phyloP scores from a whole-genome alignment of 2,329 filamentous ascomycete genomes.

The Hymenoscyphus linearis region DNA sequence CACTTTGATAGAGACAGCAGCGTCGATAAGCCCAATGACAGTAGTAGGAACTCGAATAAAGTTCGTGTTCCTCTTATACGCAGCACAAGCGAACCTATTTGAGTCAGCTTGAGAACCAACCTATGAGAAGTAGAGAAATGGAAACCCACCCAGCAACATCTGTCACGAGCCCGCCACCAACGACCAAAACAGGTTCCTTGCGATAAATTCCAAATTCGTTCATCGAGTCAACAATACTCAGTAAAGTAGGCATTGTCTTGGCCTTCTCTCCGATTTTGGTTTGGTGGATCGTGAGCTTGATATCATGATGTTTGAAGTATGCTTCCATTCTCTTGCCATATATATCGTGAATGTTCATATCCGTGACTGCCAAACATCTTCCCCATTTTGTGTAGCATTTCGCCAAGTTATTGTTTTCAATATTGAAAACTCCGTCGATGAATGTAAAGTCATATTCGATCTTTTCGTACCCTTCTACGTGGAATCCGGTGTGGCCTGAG shows the following conservation, averaged over 20 bases:
- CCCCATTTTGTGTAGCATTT: slow-evolving; percentile 61
- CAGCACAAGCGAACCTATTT: slow-evolving; percentile 60
- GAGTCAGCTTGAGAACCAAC: slow-evolving; percentile 8
- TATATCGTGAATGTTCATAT: slow-evolving; percentile 64
- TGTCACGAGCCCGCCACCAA: slow-evolving; percentile 65
- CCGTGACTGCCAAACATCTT: slow-evolving; percentile 62
- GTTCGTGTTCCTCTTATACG: slow-evolving; percentile 68
- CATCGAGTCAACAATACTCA: slow-evolving; percentile 69
- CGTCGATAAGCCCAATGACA: slow-evolving; percentile 70
- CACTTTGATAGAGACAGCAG: slow-evolving; percentile 73
- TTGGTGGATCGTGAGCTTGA: slow-evolving; percentile 62
- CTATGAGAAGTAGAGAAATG: slow-evolving; percentile 7
- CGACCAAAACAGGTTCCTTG: slow-evolving; percentile 62
- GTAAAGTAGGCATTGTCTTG: slow-evolving; percentile 65
- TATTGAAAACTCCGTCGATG: slow-evolving; percentile 62
- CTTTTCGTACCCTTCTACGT: slow-evolving; percentile 69
- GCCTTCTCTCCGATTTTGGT: slow-evolving; percentile 72
- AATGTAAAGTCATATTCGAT: slow-evolving; percentile 73
- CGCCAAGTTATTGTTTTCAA: slow-evolving; percentile 54
- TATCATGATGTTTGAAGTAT: slow-evolving; percentile 61
- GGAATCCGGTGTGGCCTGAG: slow-evolving; percentile 47
- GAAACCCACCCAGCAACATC: slow-evolving; percentile 63
- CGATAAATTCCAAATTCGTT: slow-evolving; percentile 66
- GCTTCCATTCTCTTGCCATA: slow-evolving; percentile 61
- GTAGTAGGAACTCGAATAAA: slow-evolving; percentile 71